phyloP scores from a whole-genome alignment of 1,139 yeast genomes.

The Casaregolazyma suthepensis region DNA sequence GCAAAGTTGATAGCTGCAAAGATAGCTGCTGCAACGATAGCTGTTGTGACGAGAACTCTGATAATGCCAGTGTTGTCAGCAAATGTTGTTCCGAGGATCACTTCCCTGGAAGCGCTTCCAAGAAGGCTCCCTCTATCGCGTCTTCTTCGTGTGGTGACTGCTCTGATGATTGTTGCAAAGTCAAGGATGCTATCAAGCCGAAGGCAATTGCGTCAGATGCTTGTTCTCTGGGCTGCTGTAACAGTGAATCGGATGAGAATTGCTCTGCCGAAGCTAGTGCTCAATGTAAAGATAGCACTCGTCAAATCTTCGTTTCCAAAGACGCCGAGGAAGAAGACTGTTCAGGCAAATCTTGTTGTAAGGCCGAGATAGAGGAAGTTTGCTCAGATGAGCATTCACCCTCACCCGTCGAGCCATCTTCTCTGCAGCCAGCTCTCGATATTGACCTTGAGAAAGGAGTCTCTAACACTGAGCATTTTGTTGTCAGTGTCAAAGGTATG shows the following conservation, averaged over 20 bases:
- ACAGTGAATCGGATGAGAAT: neutral
- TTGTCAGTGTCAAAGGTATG: neutral
- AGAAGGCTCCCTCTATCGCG: neutral
- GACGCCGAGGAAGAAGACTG: neutral
- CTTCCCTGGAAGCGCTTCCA: neutral
- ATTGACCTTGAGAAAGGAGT: neutral
- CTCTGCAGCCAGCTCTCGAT: neutral
- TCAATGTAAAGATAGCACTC: neutral
- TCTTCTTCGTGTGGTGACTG: neutral
- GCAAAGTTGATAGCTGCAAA: neutral
- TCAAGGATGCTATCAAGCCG: neutral
- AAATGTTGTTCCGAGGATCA: neutral
- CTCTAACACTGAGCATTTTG: neutral
- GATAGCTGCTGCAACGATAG: neutral
- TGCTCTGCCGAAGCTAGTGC: neutral
- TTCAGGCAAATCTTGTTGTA: neutral
- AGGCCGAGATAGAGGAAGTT: neutral
- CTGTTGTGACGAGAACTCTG: neutral
- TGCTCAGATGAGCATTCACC: neutral
- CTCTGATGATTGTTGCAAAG: neutral
- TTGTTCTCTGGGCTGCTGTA: neutral
- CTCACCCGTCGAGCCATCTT: neutral
- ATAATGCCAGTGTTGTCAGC: neutral
- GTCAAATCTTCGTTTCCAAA: neutral
- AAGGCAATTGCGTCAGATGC: neutral